Percentiles rank a stretch among this genome's conserved stretches.
phyloP scores from a whole-genome alignment of 2,329 filamentous ascomycete species.

The Fusarium pseudonygamai region DNA sequence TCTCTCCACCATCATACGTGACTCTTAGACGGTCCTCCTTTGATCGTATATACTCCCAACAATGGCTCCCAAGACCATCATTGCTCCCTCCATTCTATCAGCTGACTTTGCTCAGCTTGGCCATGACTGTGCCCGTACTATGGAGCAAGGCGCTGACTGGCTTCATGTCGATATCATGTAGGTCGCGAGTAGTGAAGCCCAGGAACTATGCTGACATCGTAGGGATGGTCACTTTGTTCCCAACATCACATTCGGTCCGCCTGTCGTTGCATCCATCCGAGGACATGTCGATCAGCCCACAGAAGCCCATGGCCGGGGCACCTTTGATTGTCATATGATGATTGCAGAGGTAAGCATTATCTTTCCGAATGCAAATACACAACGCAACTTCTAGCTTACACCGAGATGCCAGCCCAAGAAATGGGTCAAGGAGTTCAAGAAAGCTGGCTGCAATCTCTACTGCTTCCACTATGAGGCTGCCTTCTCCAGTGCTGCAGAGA shows the following conservation, averaged over 20 bases:
- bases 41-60: constrained; percentile 33
- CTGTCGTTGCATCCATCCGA: constrained; percentile 94
- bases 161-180: constrained; percentile 93
- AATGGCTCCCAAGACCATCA: constrained; percentile 93
- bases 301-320: constrained; percentile 78
- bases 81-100: constrained; percentile 97
- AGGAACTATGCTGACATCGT: constrained; percentile 7
- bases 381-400: constrained; percentile 13
- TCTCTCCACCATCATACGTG: constrained; percentile 34
- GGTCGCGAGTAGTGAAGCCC: constrained; percentile 28
- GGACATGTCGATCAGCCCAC: constrained; percentile 81
- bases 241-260: constrained; percentile 96
- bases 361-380: background rate
- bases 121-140: constrained; percentile 85
- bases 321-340: constrained; percentile 99
- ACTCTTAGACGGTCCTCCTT: background rate
- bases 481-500: constrained; percentile 85
- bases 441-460: constrained; percentile 96
- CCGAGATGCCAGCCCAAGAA: constrained; percentile 78
- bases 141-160: constrained; percentile 89
- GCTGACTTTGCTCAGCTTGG: constrained; percentile 94
- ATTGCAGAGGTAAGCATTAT: constrained; percentile 80
- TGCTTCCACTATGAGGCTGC: constrained; percentile 99
- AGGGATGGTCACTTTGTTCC: constrained; percentile 99
- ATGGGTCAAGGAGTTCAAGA: constrained; percentile 96